Percentiles rank a stretch among this genome's conserved stretches.
Evolutionary conservation across 441 rosid species (phyloP).

Genomic region (Arabidopsis hybrid): DNA sequence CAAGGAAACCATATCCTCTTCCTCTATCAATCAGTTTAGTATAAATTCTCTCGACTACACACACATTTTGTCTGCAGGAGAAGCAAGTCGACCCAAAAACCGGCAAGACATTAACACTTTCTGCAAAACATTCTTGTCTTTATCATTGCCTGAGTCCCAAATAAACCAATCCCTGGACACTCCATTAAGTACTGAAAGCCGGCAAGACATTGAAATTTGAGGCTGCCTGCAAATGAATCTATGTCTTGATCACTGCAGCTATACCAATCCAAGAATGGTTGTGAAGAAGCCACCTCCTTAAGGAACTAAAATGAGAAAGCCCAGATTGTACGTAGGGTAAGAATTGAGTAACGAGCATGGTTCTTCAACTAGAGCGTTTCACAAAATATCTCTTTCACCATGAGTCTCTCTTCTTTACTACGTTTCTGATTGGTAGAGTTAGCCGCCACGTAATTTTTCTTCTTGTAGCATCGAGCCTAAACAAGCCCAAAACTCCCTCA

Average conservation of each 20-base stretch:
- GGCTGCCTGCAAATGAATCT: background rate
- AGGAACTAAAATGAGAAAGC: constrained; percentile 8
- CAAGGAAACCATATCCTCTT: constrained; percentile 1
- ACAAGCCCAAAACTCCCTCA: background rate
- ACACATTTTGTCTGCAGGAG: constrained; percentile 10
- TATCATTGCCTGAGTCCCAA: background rate
- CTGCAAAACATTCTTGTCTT: constrained; percentile 7
- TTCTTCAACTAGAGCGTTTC: background rate
- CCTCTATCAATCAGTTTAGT: background rate
- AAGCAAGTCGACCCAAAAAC: background rate
- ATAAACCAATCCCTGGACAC: background rate
- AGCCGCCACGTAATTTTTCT: background rate
- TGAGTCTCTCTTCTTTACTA: background rate
- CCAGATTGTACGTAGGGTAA: constrained; percentile 3
- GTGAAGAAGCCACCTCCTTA: constrained; percentile 5
- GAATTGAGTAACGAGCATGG: background rate
- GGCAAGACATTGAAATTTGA: background rate
- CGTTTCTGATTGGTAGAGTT: constrained; percentile 20
- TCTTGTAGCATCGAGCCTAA: background rate
- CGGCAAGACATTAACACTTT: background rate
- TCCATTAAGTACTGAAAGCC: background rate
- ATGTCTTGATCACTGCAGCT: constrained; percentile 11
- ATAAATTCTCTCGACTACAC: background rate
- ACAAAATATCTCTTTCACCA: background rate
- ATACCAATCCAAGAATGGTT: background rate